phyloP scores from a whole-genome alignment of 164 flowering plant genomes.

The Vitis vinifera region ASM3070453v1 NC_081814.1:27058501-27059000 shows the following conservation, averaged over 20 bases:
- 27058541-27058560: no score
- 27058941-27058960: constrained; percentile 44
- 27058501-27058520: no score
- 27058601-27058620: no score
- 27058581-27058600: no score
- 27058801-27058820: constrained; percentile 94
- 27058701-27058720: no score
- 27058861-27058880: background rate
- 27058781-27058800: constrained; percentile 98
- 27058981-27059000: constrained; percentile 91
- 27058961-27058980: constrained; percentile 93
- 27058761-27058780: constrained; percentile 28
- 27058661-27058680: no score
- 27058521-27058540: no score
- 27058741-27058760: background rate
- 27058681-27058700: no score
- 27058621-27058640: no score
- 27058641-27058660: no score
- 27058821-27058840: constrained; percentile 97
- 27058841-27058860: constrained; percentile 92
- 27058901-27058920: constrained; percentile 6
- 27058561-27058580: no score
- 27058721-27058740: background rate
- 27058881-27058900: background rate
- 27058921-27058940: background rate